Percentiles rank a stretch among this genome's conserved stretches.
Evolutionary conservation across 2,329 filamentous ascomycete species (phyloP).

Genomic region (Xylariaceae sp.): DNA sequence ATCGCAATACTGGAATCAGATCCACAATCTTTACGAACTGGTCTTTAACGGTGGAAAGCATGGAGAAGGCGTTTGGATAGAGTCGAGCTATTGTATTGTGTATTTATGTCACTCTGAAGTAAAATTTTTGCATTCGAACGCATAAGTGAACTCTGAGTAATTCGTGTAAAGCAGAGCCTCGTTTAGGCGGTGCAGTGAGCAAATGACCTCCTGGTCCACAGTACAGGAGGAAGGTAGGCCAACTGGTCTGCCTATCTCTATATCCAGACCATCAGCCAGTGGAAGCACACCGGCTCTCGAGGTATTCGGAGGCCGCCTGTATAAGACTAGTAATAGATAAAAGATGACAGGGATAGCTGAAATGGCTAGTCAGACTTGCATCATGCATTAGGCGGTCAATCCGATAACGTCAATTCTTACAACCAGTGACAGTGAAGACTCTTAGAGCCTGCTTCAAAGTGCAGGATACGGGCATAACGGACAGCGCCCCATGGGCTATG

Average conservation of each 20-base stretch:
- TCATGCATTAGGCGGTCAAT: neutral
- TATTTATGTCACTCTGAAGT: neutral
- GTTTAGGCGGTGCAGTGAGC: neutral
- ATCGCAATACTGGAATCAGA: constrained; percentile 2
- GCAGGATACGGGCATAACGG: neutral
- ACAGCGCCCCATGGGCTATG: neutral
- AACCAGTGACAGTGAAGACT: neutral
- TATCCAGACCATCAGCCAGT: too few species aligned
- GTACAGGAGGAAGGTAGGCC: too few species aligned
- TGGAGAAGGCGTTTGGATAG: neutral
- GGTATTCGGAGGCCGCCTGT: too few species aligned
- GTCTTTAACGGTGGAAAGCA: constrained; percentile 1
- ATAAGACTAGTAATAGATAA: too few species aligned
- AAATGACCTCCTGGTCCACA: too few species aligned
- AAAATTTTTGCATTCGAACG: too few species aligned
- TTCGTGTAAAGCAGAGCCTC: neutral
- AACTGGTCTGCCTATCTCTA: too few species aligned
- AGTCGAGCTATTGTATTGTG: neutral
- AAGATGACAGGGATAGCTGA: neutral
- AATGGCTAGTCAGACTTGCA: neutral
- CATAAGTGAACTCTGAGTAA: too few species aligned
- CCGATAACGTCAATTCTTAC: neutral
- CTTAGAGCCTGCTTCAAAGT: constrained; percentile 2
- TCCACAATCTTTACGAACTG: neutral
- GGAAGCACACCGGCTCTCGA: too few species aligned